A percentile compares a stretch with the other conserved stretches of the same genome.
phyloP scores from a whole-genome alignment of 495 filamentous ascomycete genomes.

The Penicillium flavigenum region DNA sequence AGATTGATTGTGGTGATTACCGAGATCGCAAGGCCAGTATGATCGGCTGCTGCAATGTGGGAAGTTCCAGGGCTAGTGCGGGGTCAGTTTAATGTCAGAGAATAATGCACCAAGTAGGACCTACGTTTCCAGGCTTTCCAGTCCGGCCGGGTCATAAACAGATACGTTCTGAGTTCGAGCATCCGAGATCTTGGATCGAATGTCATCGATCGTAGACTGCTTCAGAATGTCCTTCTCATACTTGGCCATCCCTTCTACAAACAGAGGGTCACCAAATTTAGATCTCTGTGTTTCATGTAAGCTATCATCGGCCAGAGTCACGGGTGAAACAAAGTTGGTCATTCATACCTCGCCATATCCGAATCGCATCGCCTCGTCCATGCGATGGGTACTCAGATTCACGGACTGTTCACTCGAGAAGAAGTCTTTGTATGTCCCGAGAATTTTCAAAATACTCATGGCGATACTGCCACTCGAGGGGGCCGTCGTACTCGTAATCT shows the following conservation, averaged over 20 bases:
- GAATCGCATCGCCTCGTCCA: conserved; percentile 85
- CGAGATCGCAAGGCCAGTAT: conserved; percentile 66
- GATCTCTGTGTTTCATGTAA: conserved; percentile 43
- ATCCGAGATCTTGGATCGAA: conserved; percentile 70
- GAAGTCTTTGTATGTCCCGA: conserved; percentile 67
- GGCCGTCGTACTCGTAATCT: conserved; percentile 64
- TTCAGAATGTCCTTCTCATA: conserved; percentile 69
- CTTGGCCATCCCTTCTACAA: conserved; percentile 58
- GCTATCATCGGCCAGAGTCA: background rate
- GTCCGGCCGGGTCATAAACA: conserved; percentile 65
- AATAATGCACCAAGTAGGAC: conserved; percentile 9
- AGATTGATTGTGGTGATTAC: conserved; percentile 83
- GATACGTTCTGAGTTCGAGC: conserved; percentile 61
- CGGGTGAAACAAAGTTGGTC: background rate
- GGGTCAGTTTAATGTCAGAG: background rate
- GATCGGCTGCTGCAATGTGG: conserved; percentile 70
- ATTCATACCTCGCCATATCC: conserved; percentile 65
- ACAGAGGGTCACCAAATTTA: conserved; percentile 76
- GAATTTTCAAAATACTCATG: conserved; percentile 70
- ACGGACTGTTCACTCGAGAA: conserved; percentile 47
- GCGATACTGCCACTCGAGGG: conserved; percentile 74
- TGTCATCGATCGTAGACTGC: conserved; percentile 51
- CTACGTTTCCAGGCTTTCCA: conserved; percentile 61
- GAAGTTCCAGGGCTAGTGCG: conserved; percentile 62
- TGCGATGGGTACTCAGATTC: conserved; percentile 70